Evolutionary conservation across 2,329 filamentous ascomycete genomes (phyloP), one percentile per base, ranked within the genome.

Genomic region (Penicillium brasilianum): DNA sequence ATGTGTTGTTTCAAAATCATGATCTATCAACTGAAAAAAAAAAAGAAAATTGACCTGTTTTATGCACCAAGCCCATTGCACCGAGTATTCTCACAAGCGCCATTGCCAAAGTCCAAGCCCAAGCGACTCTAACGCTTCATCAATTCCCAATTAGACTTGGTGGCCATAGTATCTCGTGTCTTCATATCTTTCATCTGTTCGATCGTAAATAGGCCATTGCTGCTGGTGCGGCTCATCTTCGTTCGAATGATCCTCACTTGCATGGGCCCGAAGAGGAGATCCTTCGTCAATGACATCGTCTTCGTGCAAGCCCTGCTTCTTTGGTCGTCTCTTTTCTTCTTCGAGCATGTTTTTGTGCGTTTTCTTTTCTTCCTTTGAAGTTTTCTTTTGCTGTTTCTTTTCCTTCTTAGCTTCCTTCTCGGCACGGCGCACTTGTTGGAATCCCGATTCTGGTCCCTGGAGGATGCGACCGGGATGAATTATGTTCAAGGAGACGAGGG

Each of bases 401-500:
- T 83, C 77, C 61, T 53, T 60, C 14, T 57, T 57, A 6, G 54
- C 58, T 71, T 78, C 18, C 76, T 54, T 43, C 69, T 73, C 1
- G 80, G 80, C 59, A 84, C 81, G 58, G 82, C 78, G 50, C 11
- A 28, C 37, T 28, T 36, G 20, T 28, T 39, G 8, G 22, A 53
- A 53, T 0, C 50, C 50, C 60, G 79, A 77, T 34, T 80, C 76
- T 3, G 77, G 74, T 0, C 84, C 82, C 10, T 74, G 69, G 46
- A 84, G 72, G n/a, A 82, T 71, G 2, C 74, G 73, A 0, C 83
- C 83, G 0, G 84, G 84, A 69, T 86, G 83, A 32, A 81, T 65
- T 2, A 80, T 28, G 62, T 81, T 81, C 51, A 83, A 70, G 11
- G 80, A 60, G 3, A 77, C 20, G 65, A 83, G 60, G 30, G 81